Evolutionary conservation across 495 filamentous ascomycete species (phyloP).

Genomic region (Penicillium atrosanguineum): DNA sequence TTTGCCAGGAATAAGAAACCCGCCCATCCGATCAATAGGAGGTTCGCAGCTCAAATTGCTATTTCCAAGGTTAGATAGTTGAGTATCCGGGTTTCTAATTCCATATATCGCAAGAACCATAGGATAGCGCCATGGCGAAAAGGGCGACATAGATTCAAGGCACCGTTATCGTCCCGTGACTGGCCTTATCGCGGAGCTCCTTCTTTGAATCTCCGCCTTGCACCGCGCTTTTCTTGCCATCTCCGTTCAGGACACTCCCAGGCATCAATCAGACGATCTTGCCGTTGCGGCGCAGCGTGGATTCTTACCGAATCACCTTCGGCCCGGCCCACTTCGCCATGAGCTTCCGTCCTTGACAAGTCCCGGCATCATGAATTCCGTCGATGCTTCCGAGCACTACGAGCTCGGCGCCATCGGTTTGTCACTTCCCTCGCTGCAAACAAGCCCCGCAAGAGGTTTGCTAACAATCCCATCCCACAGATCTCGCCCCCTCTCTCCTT

Average conservation of each 20-base stretch:
- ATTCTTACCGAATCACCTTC: conserved; percentile 1
- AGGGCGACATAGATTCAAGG: background rate
- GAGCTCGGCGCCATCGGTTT: conserved; percentile 44
- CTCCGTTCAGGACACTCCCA: background rate
- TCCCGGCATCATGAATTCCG: conserved; percentile 66
- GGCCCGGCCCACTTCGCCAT: conserved; percentile 9
- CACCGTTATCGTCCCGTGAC: conserved; percentile 14
- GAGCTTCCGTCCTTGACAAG: conserved; percentile 10
- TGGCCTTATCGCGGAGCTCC: conserved; percentile 18
- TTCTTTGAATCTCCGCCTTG: background rate
- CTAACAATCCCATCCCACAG: conserved; percentile 28
- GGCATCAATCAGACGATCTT: background rate
- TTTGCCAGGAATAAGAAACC: background rate
- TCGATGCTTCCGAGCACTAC: conserved; percentile 87
- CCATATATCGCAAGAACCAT: no score
- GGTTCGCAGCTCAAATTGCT: no score
- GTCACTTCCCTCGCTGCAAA: background rate
- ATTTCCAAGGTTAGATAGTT: no score
- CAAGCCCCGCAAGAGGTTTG: background rate
- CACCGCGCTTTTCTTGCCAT: background rate
- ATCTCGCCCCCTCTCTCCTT: conserved; percentile 78
- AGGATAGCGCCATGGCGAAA: background rate
- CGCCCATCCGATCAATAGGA: no score
- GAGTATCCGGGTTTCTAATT: no score
- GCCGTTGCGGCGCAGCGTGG: background rate